Evolutionary conservation across 2,329 filamentous ascomycete species (phyloP).

Genomic region (Pestalotiopsis sp.): DNA sequence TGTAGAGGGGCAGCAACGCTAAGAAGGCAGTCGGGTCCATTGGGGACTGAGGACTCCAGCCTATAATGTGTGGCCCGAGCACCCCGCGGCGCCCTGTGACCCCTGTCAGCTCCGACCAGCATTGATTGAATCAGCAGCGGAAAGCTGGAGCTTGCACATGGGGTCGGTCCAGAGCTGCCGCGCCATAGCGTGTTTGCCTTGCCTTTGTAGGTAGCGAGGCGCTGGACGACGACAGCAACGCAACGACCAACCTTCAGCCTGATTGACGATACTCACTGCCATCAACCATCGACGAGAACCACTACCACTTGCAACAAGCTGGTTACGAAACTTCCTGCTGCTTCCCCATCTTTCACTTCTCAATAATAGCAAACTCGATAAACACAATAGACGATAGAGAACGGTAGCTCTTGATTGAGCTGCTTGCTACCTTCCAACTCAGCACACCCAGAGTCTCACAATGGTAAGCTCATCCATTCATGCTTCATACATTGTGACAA

Average conservation of each 20-base stretch:
- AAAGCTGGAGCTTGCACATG: not conserved
- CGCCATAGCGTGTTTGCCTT: slow-evolving; percentile 48
- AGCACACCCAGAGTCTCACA: slow-evolving; percentile 14
- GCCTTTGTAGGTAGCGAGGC: slow-evolving; percentile 31
- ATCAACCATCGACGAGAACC: slow-evolving; percentile 5
- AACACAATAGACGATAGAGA: not conserved
- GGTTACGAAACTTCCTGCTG: not conserved
- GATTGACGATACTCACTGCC: not conserved
- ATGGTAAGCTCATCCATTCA: slow-evolving; percentile 34
- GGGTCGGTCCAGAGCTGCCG: slow-evolving; percentile 23
- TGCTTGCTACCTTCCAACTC: not conserved
- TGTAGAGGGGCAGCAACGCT: slow-evolving; percentile 8
- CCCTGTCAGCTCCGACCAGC: slow-evolving; percentile 11
- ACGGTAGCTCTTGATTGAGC: not conserved
- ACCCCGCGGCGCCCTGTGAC: not conserved
- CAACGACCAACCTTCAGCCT: slow-evolving; percentile 16
- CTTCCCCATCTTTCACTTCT: not conserved
- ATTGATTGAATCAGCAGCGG: not conserved
- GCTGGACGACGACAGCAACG: slow-evolving; percentile 22
- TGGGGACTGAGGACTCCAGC: no score
- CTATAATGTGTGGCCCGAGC: slow-evolving; percentile 3
- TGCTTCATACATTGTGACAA: slow-evolving; percentile 17
- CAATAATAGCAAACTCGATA: not conserved
- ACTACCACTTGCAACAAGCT: not conserved
- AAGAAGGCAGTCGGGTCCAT: not conserved